phyloP scores from a whole-genome alignment of 768 basidiomycete species.

The Galerina sulciceps region DNA sequence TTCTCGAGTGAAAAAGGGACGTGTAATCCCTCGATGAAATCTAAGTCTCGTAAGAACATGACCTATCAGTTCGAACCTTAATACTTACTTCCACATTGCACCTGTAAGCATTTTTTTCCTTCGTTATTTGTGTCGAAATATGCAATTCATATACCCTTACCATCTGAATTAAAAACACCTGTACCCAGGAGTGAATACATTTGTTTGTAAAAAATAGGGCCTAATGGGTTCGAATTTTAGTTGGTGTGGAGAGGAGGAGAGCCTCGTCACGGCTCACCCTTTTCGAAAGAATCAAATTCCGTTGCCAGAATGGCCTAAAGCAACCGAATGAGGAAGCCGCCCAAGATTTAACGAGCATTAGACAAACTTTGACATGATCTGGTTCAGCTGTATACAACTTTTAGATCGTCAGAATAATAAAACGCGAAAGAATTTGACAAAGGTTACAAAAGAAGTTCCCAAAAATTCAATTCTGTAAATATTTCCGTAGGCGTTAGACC shows the following conservation, averaged over 20 bases:
- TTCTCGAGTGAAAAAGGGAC: constrained; percentile 70
- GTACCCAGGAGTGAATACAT: constrained; percentile 49
- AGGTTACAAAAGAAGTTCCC: no score
- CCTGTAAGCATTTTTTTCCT: constrained; percentile 34
- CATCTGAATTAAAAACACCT: constrained; percentile 68
- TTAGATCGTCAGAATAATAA: no score
- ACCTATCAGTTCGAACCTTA: not conserved
- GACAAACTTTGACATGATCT: constrained; percentile 45
- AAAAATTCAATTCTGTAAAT: no score
- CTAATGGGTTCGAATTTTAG: constrained; percentile 12
- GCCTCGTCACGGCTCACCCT: constrained; percentile 31
- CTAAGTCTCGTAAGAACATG: constrained; percentile 20
- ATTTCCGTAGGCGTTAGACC: no score
- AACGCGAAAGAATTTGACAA: no score
- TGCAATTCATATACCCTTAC: constrained; percentile 27
- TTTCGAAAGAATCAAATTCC: constrained; percentile 51
- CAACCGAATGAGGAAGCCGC: not conserved
- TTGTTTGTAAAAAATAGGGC: constrained; percentile 28
- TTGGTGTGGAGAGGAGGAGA: not conserved
- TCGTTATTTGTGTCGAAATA: not conserved
- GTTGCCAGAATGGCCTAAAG: constrained; percentile 49
- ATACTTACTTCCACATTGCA: constrained; percentile 65
- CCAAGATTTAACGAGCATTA: not conserved
- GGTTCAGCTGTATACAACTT: constrained; percentile 49
- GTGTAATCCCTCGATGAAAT: constrained; percentile 66